Evolutionary conservation across 768 basidiomycete genomes (phyloP).

Genomic region (Rossbeevera mucosa): DNA sequence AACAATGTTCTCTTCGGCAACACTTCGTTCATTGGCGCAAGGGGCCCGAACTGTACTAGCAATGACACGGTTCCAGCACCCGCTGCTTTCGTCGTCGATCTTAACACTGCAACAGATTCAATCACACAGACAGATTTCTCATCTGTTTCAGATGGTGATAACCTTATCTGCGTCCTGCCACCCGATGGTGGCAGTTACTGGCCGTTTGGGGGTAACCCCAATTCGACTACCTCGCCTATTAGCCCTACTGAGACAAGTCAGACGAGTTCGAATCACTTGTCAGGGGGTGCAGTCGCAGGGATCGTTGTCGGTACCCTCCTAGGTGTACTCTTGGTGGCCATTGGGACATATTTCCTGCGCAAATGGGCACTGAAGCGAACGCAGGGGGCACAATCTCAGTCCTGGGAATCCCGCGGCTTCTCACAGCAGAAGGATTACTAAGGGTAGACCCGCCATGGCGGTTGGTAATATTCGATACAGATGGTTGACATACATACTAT

Average conservation of each 20-base stretch:
- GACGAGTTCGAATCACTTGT: constrained; percentile 18
- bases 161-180: constrained; percentile 62
- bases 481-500: neutral
- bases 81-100: constrained; percentile 56
- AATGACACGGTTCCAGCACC: constrained; percentile 48
- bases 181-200: constrained; percentile 66
- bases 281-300: constrained; percentile 34
- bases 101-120: constrained; percentile 34
- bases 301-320: constrained; percentile 50
- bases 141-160: constrained; percentile 48
- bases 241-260: constrained; percentile 12
- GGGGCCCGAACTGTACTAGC: constrained; percentile 59
- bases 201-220: constrained; percentile 60
- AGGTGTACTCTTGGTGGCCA: constrained; percentile 40
- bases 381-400: constrained; percentile 7
- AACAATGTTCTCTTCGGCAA: constrained; percentile 61
- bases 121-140: constrained; percentile 52
- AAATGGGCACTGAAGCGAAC: constrained; percentile 40
- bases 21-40: constrained; percentile 68
- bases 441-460: neutral
- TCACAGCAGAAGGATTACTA: constrained; percentile 3
- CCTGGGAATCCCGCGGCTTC: constrained; percentile 21
- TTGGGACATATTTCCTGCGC: constrained; percentile 44
- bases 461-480: neutral
- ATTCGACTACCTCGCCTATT: constrained; percentile 20